Evolutionary conservation across 1,139 yeast species (phyloP).

Genomic region (Nadsonia starkeyi-henricii): DNA sequence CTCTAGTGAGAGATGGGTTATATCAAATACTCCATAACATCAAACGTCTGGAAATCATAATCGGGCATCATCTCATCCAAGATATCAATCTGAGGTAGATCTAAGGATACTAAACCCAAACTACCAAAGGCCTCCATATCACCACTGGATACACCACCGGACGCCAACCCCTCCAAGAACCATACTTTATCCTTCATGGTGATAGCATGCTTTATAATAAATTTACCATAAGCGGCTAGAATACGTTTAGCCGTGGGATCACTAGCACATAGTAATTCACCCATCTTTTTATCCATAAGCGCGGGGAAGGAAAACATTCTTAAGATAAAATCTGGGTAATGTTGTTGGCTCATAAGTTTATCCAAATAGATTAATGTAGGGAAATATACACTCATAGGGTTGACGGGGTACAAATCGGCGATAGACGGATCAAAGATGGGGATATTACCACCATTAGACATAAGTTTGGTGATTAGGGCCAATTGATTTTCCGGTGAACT

Average conservation of each 20-base stretch:
- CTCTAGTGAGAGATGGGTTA: not conserved
- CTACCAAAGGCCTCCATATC: conserved; percentile 24
- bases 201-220: conserved; percentile 65
- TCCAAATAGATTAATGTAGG: conserved; percentile 77
- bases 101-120: not conserved
- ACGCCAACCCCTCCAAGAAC: conserved; percentile 47
- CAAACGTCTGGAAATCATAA: not conserved
- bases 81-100: not conserved
- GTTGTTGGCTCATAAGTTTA: conserved; percentile 61
- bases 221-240: conserved; percentile 74
- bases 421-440: conserved; percentile 81
- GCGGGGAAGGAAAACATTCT: conserved; percentile 93
- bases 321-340: conserved; percentile 72
- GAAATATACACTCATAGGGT: conserved; percentile 68
- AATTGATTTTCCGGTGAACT: conserved; percentile 9
- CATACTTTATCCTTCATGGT: conserved; percentile 84
- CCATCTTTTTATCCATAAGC: conserved; percentile 61
- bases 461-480: conserved; percentile 1
- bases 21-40: not conserved
- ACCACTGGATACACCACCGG: conserved; percentile 48
- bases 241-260: conserved; percentile 80
- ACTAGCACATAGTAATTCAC: conserved; percentile 66
- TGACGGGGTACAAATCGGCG: conserved; percentile 74
- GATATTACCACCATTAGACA: conserved; percentile 20
- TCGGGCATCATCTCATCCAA: not conserved